Percentiles rank a stretch among this genome's conserved stretches.
phyloP scores from a whole-genome alignment of 2,329 filamentous ascomycete species.

The Aschersonia sp. region DNA sequence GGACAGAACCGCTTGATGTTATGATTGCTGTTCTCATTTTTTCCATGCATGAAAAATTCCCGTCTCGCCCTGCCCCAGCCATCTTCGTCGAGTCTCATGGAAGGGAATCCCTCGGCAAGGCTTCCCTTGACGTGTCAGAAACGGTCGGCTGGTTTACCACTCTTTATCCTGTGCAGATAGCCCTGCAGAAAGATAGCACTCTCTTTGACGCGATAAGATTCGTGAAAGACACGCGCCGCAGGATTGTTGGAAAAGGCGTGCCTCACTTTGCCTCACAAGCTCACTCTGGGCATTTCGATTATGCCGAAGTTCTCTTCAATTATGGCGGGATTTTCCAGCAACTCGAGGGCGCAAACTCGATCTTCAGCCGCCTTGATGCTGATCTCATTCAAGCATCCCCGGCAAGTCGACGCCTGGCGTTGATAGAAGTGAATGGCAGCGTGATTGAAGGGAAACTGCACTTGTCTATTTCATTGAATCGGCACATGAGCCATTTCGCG shows the following conservation, averaged over 20 bases:
- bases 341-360: conserved; percentile 19
- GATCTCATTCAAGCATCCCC: neutral
- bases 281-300: conserved; percentile 10
- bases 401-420: neutral
- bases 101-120: conserved; percentile 14
- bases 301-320: conserved; percentile 32
- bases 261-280: conserved; percentile 22
- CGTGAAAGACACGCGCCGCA: conserved; percentile 20
- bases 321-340: conserved; percentile 28
- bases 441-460: neutral
- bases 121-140: conserved; percentile 18
- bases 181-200: conserved; percentile 1
- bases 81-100: conserved; percentile 28
- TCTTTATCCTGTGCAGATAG: conserved; percentile 17
- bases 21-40: conserved; percentile 18
- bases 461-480: neutral
- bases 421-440: neutral
- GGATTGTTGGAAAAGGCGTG: conserved; percentile 18
- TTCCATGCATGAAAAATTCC: conserved; percentile 20
- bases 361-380: conserved; percentile 2
- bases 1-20: conserved; percentile 22
- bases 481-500: neutral
- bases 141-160: conserved; percentile 33
- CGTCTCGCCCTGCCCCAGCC: conserved; percentile 16
- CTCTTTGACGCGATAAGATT: conserved; percentile 6